phyloP scores from a whole-genome alignment of 805 yeast genomes.

The Suhomyces prunicola region DNA sequence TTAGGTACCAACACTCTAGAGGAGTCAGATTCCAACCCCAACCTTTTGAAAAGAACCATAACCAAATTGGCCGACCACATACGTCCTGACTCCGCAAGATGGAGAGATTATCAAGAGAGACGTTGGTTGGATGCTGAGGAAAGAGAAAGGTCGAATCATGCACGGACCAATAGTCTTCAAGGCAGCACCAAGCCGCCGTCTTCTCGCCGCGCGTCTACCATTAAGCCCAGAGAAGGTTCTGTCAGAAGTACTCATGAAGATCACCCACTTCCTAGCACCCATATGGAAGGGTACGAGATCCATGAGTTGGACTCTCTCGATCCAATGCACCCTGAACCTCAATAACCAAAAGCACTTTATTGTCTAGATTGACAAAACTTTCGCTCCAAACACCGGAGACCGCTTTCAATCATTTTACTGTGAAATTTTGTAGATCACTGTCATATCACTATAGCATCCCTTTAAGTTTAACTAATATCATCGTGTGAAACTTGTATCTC shows the following conservation, averaged over 20 bases:
- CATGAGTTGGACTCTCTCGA: neutral
- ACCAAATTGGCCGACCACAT: neutral
- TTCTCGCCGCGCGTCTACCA: neutral
- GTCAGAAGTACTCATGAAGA: neutral
- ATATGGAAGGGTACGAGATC: neutral
- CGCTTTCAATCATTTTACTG: too few relatives aligned
- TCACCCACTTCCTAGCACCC: neutral
- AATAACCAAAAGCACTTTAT: too few relatives aligned
- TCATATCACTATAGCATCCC: too few relatives aligned
- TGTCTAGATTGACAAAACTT: too few relatives aligned
- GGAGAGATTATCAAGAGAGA: neutral
- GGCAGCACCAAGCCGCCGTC: neutral
- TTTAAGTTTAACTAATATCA: too few relatives aligned
- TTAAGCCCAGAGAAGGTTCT: neutral
- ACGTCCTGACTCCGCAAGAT: neutral
- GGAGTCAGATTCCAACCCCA: neutral
- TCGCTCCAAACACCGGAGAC: too few relatives aligned
- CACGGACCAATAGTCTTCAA: neutral
- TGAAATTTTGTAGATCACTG: too few relatives aligned
- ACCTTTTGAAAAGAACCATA: conserved; percentile 4
- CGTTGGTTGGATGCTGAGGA: neutral
- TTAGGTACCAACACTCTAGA: conserved; percentile 9
- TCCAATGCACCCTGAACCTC: too few relatives aligned
- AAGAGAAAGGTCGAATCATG: neutral
- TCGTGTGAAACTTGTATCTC: too few relatives aligned